Base-by-base conservation (phyloP, 345 rosid species). In the Salix purpurea region DNA sequence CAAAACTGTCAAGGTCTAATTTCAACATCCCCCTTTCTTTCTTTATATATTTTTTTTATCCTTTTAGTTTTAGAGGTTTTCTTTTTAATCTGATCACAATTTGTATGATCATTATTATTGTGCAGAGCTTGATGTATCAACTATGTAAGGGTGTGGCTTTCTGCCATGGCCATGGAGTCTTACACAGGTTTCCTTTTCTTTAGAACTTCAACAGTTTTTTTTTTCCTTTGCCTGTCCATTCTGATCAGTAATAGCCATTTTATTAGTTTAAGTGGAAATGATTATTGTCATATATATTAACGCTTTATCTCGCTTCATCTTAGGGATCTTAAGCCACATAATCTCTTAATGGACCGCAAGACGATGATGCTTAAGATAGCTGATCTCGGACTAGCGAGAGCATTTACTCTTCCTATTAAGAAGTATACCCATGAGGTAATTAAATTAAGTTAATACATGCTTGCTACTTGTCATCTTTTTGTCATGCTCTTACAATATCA, bases 311-410 rank as follows among this genome's bases (percentile, higher is more conserved):
- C 58, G 9, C 2, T 14, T 65, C 23, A 61, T 2, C 24, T 19
- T 85, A 95, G 98, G 92, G 97, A 95, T 82, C 99, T 93, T 77
- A 93, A 95, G 84, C 99, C 99, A 76, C 97, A 94, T 76, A 93
- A 92, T 87, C 90, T 94, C 28, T 78, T 94, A 84, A 91, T 94
- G 97, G 97, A 92, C 62, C 81, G 90, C 69, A 89, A 87, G 84
- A 81, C 92, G 32, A 83, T 81, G 94, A 80, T 80, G 72, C 98
- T 92, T 42, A 94, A 94, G 65, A 95, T 95, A 52, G 99, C 99
- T 11, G 99, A 95, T 89, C 95, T 93, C 61, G 99, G 97, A 60
- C 88, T 95, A 1, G 99, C 97, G 58, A 86, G 98, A 77, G 87
- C 95, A 24, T 91, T 88, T 78, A 92, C 97, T 26, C 94, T 94